Base-by-base conservation (phyloP, 495 filamentous ascomycete species). In the Penicillium desertorum region DNA sequence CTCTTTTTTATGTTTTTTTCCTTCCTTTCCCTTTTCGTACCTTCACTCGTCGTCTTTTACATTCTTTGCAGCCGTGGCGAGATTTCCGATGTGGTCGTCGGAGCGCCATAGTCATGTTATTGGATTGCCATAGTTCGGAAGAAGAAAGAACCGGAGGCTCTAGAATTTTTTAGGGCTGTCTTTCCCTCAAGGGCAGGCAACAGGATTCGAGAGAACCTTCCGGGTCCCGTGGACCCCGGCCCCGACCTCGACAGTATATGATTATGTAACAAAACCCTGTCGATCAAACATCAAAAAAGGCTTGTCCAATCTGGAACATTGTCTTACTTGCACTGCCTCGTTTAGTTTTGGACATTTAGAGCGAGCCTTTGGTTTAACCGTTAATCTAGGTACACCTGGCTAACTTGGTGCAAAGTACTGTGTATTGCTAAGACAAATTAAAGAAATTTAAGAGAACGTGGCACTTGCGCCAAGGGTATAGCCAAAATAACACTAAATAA, bases 41-140 rank as follows among this genome's bases (percentile, higher is more conserved):
- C 73, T 77, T 77, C 12, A 77, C 73, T 62, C 73, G 65, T 53
- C 70, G 59, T 30, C 68, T 61, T 58, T 72, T 72, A 57, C 70
- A 72, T 58, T 72, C 68, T 53, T 63, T 11, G 45, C 70, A 72
- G 53, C 70, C 70, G 52, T 72, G 63, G 27, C 70, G 64, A 37
- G 68, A 71, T 65, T 72, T 72, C 32, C 66, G 62, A 56, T 72
- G 70, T 25, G 64, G 66, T 61, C 70, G 62, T 64, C 70, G 60
- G 43, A 67, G 68, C 51, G 68, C 68, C 70, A 72, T 72, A 41
- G 57, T 70, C 59, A 67, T 42, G 52, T 19, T 30, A 8, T 22
- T n/a, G 25, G n/a, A 41, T 12, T 14, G 30, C 39, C 48, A 46
- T 54, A 41, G 4, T 45, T 23, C 23, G 30, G 45, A 47, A 36